Evolutionary conservation across 208 protist genomes (phyloP), one percentile per base, ranked within the genome.

Genomic region (Angomonas deanei): DNA sequence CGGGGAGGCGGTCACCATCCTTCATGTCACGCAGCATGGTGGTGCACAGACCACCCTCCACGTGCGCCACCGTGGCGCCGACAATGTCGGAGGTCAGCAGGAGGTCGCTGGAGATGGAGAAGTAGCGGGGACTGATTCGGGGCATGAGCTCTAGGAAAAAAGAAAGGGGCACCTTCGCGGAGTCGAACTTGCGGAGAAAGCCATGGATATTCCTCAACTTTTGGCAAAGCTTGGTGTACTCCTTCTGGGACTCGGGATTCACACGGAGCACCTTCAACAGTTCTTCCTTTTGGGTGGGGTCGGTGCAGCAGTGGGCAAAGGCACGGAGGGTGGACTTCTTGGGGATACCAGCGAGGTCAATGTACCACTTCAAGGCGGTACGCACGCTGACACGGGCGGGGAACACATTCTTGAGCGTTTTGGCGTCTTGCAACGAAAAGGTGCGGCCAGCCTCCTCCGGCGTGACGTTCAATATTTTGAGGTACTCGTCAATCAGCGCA

Each of bases 71-170:
- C 4, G 89, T 96, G 24, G 96, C 88, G 38, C 78, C 71, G 21
- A 98, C 68, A 1, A 46, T 66, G 24, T 80, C 77, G 15, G 87
- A 82, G 55, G 91, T 77, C 21, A 65, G 72, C 49, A 94, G 78
- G 4, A 78, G 64, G 48, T 97, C 96, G 10, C 92, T 97, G 6
- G 96, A 93, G 66, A 99, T 98, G 23, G 97, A 98, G 78, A 97
- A 99, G 79, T 97, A 99, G 11, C 97, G 84, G 26, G 90, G 91
- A 39, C 90, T 72, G 42, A 97, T 86, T 26, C 86, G 88, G 19
- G 97, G 96, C 80, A 98, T 94, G 42, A 97, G 74, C 78, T 98
- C 93, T 15, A 97, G 64, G 63, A 97, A 96, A 64, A 92, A 75
- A 17, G 61, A 49, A 21, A 95, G 61, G n/a, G 93, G 89, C 8